Evolutionary conservation across 108 stramenopile species (phyloP).

Genomic region (Skeletonema costatum): DNA sequence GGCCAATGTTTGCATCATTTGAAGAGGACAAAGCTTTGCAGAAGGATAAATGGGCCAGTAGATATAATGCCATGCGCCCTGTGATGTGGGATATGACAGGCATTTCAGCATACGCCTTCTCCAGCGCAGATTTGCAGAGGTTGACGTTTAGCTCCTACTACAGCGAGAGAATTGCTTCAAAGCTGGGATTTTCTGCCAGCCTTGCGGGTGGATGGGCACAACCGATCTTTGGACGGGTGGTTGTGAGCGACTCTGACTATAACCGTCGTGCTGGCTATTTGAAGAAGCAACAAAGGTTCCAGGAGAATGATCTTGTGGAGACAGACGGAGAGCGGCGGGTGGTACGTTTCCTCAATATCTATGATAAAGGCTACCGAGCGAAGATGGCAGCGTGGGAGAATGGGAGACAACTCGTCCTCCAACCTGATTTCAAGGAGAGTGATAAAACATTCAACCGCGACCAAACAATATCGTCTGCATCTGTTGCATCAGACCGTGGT

Average conservation of each 20-base stretch:
- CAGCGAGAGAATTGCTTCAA: conserved; percentile 32
- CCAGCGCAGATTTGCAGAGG: conserved; percentile 13
- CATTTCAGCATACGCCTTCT: conserved; percentile 16
- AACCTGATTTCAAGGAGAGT: conserved; percentile 22
- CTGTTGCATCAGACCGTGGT: conserved; percentile 35
- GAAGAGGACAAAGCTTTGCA: conserved; percentile 19
- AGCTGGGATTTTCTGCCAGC: conserved; percentile 18
- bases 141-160: conserved; percentile 30
- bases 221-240: conserved; percentile 15
- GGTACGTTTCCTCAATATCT: conserved; percentile 15
- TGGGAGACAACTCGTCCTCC: conserved; percentile 11
- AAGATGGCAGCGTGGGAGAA: conserved; percentile 11
- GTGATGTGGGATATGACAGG: conserved; percentile 46
- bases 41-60: conserved; percentile 15
- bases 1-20: conserved; percentile 37
- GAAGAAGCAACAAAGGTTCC: conserved; percentile 17
- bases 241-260: conserved; percentile 25
- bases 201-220: conserved; percentile 19
- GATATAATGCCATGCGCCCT: conserved; percentile 10
- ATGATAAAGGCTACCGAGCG: conserved; percentile 19
- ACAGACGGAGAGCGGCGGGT: not conserved
- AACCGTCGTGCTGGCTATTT: conserved; percentile 19
- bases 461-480: conserved; percentile 27
- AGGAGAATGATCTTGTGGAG: conserved; percentile 14
- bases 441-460: conserved; percentile 17